Evolutionary conservation across 768 basidiomycete species (phyloP), one percentile per base, ranked within the genome.

Genomic region (Exidia glandulosa): DNA sequence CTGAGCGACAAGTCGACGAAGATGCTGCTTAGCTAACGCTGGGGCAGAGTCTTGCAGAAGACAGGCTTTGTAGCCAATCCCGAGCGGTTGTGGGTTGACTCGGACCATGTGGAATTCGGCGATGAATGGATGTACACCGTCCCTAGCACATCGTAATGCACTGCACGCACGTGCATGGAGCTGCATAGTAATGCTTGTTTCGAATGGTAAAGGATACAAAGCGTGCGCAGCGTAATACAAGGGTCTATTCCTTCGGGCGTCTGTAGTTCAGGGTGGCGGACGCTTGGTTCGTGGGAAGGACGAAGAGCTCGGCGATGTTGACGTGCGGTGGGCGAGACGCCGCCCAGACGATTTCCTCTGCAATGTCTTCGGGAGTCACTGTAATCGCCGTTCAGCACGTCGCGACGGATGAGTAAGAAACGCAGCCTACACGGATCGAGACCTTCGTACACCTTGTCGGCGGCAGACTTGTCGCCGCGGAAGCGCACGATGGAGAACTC

Each of bases 341-440:
- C 13, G 86, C 86, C 95, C 95, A 99, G 23, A 95, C 93, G 67
- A 99, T 94, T 73, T 98, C 94, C 70, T 99, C 96, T 1, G 96
- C 96, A 54, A 97, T 87, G 68, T 97, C 94, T 61, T 86, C 79
- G 6, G 86, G 84, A 5, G 81, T 79, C 71, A 95, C 90, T 94
- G 66, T 33, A 56, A 32, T 19, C 10, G 25, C 50, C 52, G 52
- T 48, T 58, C 32, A 56, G 34, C 16, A 16, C 32, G 2, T 57
- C 9, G 2, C 23, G 47, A n/a, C 29, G 47, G 30, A 33, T 52
- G 50, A 62, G 30, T 50, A 19, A 29, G 14, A 12, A 31, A 34
- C 30, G 13, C 7, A 19, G 75, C 89, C 70, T 68, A 94, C 94
- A 70, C 63, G 94, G 94, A 61, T 89, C 80, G 30, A 95, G 70